Percentiles rank a stretch among this genome's conserved stretches.
Conservation (phyloP, 371 early-diverging fungal species). For the Apophysomyces trapeziformis region DNA sequence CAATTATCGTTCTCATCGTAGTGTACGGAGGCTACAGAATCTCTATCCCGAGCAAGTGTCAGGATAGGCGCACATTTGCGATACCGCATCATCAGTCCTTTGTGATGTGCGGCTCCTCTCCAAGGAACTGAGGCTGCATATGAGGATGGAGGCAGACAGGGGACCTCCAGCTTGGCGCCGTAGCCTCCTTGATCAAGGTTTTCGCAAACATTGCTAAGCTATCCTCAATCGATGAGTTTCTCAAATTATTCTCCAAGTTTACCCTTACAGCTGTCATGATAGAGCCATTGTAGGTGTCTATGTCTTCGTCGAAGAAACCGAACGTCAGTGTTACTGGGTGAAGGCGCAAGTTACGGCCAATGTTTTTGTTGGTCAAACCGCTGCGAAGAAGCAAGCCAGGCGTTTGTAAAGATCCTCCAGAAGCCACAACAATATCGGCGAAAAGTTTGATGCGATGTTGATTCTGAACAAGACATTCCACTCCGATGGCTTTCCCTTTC, state of each 20-base stretch:
- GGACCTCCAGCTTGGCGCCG: conserved; percentile 67
- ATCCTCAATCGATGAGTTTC: conserved; percentile 13
- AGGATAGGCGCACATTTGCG: conserved; percentile 48
- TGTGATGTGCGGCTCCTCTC: conserved; percentile 52
- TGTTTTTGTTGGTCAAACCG: conserved; percentile 66
- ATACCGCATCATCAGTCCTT: conserved; percentile 50
- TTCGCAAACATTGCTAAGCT: conserved; percentile 44
- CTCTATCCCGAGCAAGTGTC: conserved; percentile 68
- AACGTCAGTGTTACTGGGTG: conserved; percentile 61
- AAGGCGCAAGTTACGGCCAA: conserved; percentile 61
- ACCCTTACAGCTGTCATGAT: conserved; percentile 61
- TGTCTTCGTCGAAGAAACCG: conserved; percentile 54
- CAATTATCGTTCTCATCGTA: conserved; percentile 21
- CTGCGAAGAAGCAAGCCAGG: conserved; percentile 65
- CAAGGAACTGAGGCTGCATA: conserved; percentile 48
- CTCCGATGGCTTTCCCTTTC: conserved; percentile 57
- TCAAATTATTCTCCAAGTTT: not conserved
- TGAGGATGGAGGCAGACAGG: conserved; percentile 48
- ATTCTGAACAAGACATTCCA: conserved; percentile 32
- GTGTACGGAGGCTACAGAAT: conserved; percentile 35
- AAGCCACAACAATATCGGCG: conserved; percentile 60
- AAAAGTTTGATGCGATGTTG: conserved; percentile 19
- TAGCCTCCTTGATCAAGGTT: conserved; percentile 57
- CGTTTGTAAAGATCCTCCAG: conserved; percentile 68
- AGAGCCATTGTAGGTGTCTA: conserved; percentile 58